Conservation (phyloP, 1,139 yeast genomes). For the Eremothecium coryli region DNA sequence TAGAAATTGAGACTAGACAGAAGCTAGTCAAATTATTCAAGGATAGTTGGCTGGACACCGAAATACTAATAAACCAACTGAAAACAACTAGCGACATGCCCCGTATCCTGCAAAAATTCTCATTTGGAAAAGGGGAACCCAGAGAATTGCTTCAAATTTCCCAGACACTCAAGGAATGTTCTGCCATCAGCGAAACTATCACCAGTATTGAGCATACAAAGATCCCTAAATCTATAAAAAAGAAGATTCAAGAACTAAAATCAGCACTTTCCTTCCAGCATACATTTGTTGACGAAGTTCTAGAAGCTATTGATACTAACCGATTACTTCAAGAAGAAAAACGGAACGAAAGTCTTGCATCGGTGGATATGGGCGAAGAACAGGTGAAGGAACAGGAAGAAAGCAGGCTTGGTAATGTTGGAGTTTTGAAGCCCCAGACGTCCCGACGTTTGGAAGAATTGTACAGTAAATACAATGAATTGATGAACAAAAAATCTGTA, state of each 20-base stretch:
- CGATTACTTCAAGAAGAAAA: conserved; percentile 10
- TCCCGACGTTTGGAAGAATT: conserved; percentile 14
- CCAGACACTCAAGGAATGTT: conserved; percentile 31
- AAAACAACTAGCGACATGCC: conserved; percentile 41
- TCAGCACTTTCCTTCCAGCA: conserved; percentile 15
- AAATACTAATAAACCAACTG: conserved; percentile 30
- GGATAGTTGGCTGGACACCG: conserved; percentile 34
- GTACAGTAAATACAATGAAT: conserved; percentile 18
- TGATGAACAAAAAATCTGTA: conserved; percentile 16
- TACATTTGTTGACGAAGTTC: conserved; percentile 16
- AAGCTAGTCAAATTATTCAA: conserved; percentile 48
- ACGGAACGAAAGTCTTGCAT: conserved; percentile 5
- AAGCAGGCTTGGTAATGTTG: neutral
- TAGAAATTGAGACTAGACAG: conserved; percentile 53
- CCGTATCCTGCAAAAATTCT: conserved; percentile 46
- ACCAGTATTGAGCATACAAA: neutral
- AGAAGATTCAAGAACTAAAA: conserved; percentile 9
- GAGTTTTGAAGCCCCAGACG: conserved; percentile 19
- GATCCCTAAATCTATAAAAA: conserved; percentile 6
- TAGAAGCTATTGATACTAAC: conserved; percentile 15
- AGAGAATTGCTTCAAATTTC: conserved; percentile 39
- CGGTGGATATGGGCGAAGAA: neutral
- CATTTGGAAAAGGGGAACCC: conserved; percentile 38
- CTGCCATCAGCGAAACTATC: conserved; percentile 13
- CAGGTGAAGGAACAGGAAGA: neutral